These are phyloP conservation scores for Aspergillus cristatus DNA, from an alignment of 495 filamentous ascomycete species.

Conservation along the genomic window DNA sequence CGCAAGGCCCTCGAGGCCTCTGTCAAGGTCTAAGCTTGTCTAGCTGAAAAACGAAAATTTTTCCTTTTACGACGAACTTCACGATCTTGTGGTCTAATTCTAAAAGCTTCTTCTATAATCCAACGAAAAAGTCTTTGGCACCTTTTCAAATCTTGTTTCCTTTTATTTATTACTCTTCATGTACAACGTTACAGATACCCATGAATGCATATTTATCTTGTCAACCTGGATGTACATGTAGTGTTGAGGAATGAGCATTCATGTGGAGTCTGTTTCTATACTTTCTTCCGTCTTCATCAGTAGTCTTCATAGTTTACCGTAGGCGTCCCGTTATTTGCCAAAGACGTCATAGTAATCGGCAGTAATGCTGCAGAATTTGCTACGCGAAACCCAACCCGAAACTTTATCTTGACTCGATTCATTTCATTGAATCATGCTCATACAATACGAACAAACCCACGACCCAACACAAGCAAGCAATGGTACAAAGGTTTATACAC, in stretches of 20 bases:
- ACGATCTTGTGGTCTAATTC: background rate
- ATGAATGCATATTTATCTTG: constrained; percentile 37
- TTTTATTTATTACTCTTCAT: no score
- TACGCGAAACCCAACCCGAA: background rate
- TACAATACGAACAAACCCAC: no score
- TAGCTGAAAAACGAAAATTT: constrained; percentile 10
- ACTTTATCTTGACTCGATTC: background rate
- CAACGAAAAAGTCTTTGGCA: no score
- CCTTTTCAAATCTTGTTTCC: constrained; percentile 9
- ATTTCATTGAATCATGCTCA: background rate
- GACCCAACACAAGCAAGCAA: background rate
- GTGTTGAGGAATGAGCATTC: constrained; percentile 11
- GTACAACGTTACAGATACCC: constrained; percentile 41
- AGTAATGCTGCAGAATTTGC: background rate
- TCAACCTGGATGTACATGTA: background rate
- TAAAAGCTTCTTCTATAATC: background rate
- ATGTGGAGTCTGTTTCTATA: constrained; percentile 15
- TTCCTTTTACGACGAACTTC: constrained; percentile 2
- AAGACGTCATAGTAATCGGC: background rate
- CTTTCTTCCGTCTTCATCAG: background rate
- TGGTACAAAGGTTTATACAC: constrained; percentile 4
- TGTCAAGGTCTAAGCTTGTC: constrained; percentile 78
- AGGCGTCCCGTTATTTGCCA: no score
- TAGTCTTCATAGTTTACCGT: no score
- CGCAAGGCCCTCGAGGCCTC: constrained; percentile 85